phyloP scores from a whole-genome alignment of 192 early-diverging fungal species.

The Coemansia sp. region DNA sequence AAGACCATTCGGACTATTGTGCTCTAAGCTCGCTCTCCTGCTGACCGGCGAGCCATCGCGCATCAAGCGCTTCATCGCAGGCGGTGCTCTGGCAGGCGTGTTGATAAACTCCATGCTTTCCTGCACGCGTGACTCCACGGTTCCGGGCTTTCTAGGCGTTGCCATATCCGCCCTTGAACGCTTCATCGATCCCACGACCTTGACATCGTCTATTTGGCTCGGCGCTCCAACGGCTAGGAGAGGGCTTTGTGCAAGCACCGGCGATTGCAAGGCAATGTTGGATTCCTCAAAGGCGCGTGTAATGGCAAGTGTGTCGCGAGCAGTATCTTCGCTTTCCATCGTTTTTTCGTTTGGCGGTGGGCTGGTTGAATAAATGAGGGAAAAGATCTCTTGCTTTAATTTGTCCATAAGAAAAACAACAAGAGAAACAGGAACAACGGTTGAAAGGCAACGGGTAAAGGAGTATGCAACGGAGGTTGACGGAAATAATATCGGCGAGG shows the following conservation, averaged over 20 bases:
- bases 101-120: constrained; percentile 32
- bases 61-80: constrained; percentile 40
- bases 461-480: constrained; percentile 22
- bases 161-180: constrained; percentile 46
- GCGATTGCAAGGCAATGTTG: constrained; percentile 29
- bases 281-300: constrained; percentile 11
- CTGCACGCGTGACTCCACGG: constrained; percentile 26
- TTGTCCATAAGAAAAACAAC: constrained; percentile 1
- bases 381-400: constrained; percentile 15
- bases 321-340: background rate
- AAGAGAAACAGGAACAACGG: constrained; percentile 14
- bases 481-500: constrained; percentile 20
- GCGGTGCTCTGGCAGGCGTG: constrained; percentile 41
- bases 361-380: constrained; percentile 8
- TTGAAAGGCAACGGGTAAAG: background rate
- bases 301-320: background rate
- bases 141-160: constrained; percentile 37
- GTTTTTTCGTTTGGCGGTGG: background rate
- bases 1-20: background rate
- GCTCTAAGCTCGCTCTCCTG: background rate
- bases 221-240: background rate
- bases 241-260: constrained; percentile 32
- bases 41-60: constrained; percentile 34
- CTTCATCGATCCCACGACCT: constrained; percentile 19
- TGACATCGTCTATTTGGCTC: background rate